Percentiles rank a stretch among this genome's conserved stretches.
phyloP scores from a whole-genome alignment of 176 grass and related monocot species.

The Neostapfia colusana region DNA sequence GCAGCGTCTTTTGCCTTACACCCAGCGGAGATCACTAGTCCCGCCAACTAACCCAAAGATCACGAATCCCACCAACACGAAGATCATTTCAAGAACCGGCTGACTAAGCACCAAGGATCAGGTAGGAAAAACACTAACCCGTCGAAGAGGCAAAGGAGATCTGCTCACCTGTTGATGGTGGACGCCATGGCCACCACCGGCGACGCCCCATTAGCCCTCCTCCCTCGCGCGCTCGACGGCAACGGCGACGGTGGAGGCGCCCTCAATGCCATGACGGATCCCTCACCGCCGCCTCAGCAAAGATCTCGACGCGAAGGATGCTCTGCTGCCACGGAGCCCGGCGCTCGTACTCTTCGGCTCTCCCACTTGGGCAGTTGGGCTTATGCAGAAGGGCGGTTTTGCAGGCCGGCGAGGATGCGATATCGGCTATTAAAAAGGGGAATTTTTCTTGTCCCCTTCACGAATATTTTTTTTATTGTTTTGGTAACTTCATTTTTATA shows the following conservation, averaged over 20 bases:
- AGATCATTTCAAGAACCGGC: background rate
- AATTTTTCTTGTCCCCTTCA: background rate
- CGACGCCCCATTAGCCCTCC: constrained; percentile 27
- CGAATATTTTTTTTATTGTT: background rate
- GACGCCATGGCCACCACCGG: constrained; percentile 58
- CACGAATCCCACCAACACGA: background rate
- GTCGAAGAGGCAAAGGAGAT: constrained; percentile 13
- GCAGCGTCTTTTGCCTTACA: background rate
- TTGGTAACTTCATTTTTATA: background rate
- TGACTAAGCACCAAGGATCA: constrained; percentile 13
- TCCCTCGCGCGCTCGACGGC: constrained; percentile 27
- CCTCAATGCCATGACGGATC: constrained; percentile 47
- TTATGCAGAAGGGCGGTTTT: constrained; percentile 18
- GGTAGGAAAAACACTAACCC: background rate
- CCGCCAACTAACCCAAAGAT: constrained; percentile 10
- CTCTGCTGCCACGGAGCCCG: background rate
- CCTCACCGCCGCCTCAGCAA: background rate
- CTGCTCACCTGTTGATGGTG: constrained; percentile 52
- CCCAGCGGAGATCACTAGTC: constrained; percentile 37
- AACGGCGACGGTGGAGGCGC: constrained; percentile 32
- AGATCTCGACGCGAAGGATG: constrained; percentile 30
- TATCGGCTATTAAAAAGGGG: constrained; percentile 38
- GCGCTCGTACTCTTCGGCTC: background rate
- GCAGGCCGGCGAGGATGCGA: background rate
- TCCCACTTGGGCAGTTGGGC: background rate